These are phyloP conservation scores for Colletotrichum viniferum DNA, from an alignment of 2,329 filamentous ascomycete genomes.

Conservation along the genomic window DNA sequence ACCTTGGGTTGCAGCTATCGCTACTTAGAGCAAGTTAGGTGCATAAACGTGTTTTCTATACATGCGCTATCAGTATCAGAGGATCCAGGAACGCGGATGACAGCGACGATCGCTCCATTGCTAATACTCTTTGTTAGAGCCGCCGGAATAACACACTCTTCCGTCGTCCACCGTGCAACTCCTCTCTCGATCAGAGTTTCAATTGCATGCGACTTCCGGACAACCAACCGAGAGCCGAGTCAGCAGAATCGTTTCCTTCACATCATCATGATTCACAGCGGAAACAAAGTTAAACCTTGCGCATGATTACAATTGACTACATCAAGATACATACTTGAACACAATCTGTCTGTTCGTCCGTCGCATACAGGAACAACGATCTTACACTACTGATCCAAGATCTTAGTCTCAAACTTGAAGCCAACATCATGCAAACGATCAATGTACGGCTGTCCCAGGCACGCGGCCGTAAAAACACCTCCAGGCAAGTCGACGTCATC, in stretches of 20 bases:
- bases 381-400: constrained; percentile 33
- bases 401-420: constrained; percentile 64
- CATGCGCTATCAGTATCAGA: not conserved
- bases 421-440: constrained; percentile 66
- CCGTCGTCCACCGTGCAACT: not conserved
- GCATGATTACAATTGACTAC: not conserved
- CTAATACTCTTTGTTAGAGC: not conserved
- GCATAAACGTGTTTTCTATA: not conserved
- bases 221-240: not conserved
- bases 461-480: constrained; percentile 75
- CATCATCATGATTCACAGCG: not conserved
- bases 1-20: not conserved
- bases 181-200: not conserved
- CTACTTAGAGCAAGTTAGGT: not conserved
- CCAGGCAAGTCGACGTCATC: constrained; percentile 66
- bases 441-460: constrained; percentile 69
- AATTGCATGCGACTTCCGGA: not conserved
- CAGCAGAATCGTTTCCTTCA: not conserved
- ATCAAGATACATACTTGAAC: not conserved
- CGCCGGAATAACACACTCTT: not conserved
- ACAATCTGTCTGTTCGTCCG: not conserved
- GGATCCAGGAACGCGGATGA: not conserved
- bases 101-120: not conserved
- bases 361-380: too few species aligned
- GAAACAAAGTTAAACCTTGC: not conserved